Base-by-base conservation (phyloP, 192 early-diverging fungal genomes). In the Phlyctochytrium arcticum region DNA sequence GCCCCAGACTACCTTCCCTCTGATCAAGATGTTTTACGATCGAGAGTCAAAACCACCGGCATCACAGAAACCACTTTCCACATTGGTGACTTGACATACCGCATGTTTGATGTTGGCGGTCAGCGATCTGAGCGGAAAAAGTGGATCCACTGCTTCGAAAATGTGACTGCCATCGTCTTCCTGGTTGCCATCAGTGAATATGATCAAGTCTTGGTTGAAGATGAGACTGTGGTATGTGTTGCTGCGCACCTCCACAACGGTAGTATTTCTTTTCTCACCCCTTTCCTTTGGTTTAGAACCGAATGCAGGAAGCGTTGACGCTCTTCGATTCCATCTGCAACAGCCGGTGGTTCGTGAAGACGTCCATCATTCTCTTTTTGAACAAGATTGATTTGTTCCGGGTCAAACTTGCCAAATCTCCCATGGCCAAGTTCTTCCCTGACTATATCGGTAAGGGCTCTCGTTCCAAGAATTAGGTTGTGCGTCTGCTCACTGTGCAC, bases 101-200 rank as follows among this genome's bases (percentile, higher is more conserved):
- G 91, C 57, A 92, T 98, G 89, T 90, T 92, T 75, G 95, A 98
- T 81, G 95, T 98, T 36, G 95, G 95, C 69, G 95, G 95, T 34
- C 95, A 98, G 80, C 88, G 95, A 44, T 94, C 91, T 39, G 95
- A 98, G 79, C 87, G 95, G 70, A 95, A 95, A 67, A 98, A 98
- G 80, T 96, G 95, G 95, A 93, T 95, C 67, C 95, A 95, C 77
- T 98, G 93, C 70, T 98, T 98, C 65, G 95, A 98, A 71, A 90
- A 94, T 62, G 94, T 96, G 26, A 96, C 91, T 0, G 89, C 93
- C 1, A 92, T 98, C 56, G 81, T 98, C 34, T 98, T 98, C 76
- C 75, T 98, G 73, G 94, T 94, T 19, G 95, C 95, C 30, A 93
- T 96, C 50, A 88, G 85, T n/a, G 94, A 95, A 78, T 98, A 96